Evolutionary conservation across 2,329 filamentous ascomycete genomes (phyloP).

Genomic region (Diaporthe caulivora): DNA sequence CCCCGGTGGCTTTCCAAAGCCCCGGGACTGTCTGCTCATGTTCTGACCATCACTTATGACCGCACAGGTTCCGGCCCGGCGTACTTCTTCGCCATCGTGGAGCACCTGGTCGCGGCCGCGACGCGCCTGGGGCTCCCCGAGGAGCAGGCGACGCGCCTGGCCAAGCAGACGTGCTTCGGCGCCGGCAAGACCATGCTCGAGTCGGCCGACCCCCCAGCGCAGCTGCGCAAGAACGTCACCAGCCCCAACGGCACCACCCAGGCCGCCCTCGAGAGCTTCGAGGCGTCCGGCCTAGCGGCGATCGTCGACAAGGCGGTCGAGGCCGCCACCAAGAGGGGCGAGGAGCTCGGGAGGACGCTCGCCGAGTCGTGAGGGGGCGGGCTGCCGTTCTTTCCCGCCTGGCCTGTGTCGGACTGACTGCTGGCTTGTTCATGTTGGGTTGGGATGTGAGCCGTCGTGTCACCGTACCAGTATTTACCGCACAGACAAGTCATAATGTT

Average conservation of each 20-base stretch:
- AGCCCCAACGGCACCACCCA: constrained; percentile 66
- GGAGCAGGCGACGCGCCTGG: constrained; percentile 63
- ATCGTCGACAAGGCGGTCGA: constrained; percentile 61
- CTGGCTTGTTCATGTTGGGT: background rate
- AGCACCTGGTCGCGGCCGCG: constrained; percentile 61
- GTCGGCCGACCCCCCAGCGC: constrained; percentile 58
- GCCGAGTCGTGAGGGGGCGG: constrained; percentile 6
- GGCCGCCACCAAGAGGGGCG: constrained; percentile 56
- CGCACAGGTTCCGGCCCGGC: constrained; percentile 61
- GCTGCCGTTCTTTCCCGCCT: too few species aligned
- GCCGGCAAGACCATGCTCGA: constrained; percentile 64
- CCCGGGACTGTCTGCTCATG: background rate
- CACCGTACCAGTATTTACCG: background rate
- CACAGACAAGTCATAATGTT: background rate
- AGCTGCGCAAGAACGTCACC: constrained; percentile 64
- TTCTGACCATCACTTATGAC: background rate
- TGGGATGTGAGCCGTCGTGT: background rate
- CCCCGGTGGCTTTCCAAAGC: background rate
- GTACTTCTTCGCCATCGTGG: constrained; percentile 67
- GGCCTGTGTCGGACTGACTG: background rate
- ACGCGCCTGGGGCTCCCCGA: constrained; percentile 57
- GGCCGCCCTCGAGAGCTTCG: constrained; percentile 62
- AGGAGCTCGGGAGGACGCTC: constrained; percentile 54
- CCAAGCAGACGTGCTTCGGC: constrained; percentile 64
- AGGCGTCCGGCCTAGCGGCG: constrained; percentile 56